Conservation (phyloP, 306 rosid genomes). For the Ammopiptanthus mongolicus region DNA sequence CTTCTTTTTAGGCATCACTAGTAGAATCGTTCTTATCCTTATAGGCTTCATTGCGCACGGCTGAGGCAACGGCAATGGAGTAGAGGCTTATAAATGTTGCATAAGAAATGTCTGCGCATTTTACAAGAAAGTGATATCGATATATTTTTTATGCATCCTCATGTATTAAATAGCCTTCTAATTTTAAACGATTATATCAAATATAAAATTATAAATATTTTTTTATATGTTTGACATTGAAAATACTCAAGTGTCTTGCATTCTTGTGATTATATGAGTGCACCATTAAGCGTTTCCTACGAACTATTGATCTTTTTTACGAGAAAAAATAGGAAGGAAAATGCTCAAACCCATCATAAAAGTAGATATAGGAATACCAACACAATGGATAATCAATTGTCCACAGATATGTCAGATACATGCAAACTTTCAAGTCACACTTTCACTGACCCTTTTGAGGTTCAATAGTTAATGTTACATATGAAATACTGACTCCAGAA, state of each 20-base stretch:
- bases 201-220: too few relatives aligned
- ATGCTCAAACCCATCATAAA: neutral
- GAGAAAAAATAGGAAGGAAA: neutral
- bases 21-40: too few relatives aligned
- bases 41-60: too few relatives aligned
- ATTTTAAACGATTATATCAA: too few relatives aligned
- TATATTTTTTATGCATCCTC: too few relatives aligned
- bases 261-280: neutral
- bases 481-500: slow-evolving; percentile 1
- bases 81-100: too few relatives aligned
- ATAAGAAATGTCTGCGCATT: too few relatives aligned
- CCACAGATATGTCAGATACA: slow-evolving; percentile 1
- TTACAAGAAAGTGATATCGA: too few relatives aligned
- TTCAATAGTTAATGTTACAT: slow-evolving; percentile 9
- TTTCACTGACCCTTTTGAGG: neutral
- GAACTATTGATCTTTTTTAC: neutral
- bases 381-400: slow-evolving; percentile 13
- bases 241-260: neutral
- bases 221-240: neutral
- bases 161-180: too few relatives aligned
- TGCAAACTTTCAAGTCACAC: slow-evolving; percentile 19
- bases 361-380: neutral
- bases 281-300: neutral
- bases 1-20: too few relatives aligned
- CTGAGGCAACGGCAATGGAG: too few relatives aligned